Percentiles rank a stretch among this genome's conserved stretches.
These are phyloP conservation scores for Trichoderma guizhouense DNA, from an alignment of 2,329 filamentous ascomycete species.

Conservation along the genomic window DNA sequence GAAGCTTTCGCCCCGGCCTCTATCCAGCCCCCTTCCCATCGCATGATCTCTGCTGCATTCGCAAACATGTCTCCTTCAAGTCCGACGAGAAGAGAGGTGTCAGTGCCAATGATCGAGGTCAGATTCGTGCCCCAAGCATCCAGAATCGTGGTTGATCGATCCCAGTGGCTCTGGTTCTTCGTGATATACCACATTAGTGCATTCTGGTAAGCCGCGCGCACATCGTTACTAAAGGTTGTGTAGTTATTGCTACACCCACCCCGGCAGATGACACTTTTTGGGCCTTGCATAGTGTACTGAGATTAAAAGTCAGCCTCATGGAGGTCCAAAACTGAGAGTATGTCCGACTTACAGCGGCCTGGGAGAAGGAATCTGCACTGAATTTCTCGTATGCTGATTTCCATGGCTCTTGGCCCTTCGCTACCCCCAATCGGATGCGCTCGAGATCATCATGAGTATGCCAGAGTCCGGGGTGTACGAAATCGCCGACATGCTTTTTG, in stretches of 20 bases:
- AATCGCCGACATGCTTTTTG: not conserved
- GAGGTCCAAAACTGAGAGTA: not conserved
- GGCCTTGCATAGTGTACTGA: not conserved
- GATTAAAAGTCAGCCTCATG: not conserved
- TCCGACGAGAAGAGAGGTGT: not conserved
- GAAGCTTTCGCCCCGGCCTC: not conserved
- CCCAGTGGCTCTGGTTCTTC: not conserved
- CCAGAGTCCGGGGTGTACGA: not conserved
- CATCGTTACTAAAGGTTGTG: not conserved
- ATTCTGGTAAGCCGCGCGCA: not conserved
- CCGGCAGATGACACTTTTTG: not conserved
- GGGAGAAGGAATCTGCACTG: not conserved
- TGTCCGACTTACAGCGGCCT: not conserved
- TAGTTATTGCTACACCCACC: not conserved
- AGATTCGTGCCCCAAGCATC: not conserved
- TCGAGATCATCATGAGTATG: not conserved
- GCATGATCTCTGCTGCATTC: not conserved
- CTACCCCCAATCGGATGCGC: not conserved
- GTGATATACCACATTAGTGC: not conserved
- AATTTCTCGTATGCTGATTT: not conserved
- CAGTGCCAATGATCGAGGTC: not conserved
- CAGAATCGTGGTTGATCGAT: not conserved
- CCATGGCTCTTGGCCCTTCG: not conserved
- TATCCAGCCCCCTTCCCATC: not conserved
- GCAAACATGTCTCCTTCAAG: not conserved